phyloP scores from a whole-genome alignment of 257 asterid genomes.

The Lycium ferocissimum region DNA sequence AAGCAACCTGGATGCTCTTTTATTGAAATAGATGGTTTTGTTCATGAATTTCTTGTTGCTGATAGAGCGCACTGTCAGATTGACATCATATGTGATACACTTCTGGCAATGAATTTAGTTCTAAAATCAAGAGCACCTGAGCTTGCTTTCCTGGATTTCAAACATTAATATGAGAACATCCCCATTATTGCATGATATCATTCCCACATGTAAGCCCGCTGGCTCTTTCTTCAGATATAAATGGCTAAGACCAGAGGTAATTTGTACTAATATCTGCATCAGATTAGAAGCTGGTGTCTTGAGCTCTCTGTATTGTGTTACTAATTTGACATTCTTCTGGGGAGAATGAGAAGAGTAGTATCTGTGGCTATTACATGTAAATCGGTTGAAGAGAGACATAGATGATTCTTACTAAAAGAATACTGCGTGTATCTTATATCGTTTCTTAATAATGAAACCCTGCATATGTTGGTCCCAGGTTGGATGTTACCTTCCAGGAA shows the following conservation, averaged over 20 bases:
- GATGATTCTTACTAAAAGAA: not conserved
- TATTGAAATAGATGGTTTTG: conserved; percentile 29
- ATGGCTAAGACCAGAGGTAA: not conserved
- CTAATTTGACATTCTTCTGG: not conserved
- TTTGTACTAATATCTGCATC: not conserved
- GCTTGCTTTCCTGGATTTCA: conserved; percentile 25
- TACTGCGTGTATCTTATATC: not conserved
- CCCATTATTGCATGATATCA: not conserved
- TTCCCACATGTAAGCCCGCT: not conserved
- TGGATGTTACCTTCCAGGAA: not conserved
- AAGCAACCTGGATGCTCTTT: conserved; percentile 38
- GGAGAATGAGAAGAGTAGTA: too few species aligned
- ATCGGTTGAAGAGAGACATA: not conserved
- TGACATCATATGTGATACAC: not conserved
- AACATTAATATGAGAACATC: not conserved
- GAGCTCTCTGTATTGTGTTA: not conserved
- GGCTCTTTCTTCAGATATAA: not conserved
- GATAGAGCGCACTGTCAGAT: conserved; percentile 26
- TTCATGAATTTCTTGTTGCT: conserved; percentile 36
- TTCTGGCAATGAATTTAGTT: conserved; percentile 16
- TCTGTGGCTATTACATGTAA: not conserved
- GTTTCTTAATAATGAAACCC: too few species aligned
- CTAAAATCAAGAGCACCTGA: conserved; percentile 15
- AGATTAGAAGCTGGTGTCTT: not conserved
- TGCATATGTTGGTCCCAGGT: not conserved